A percentile compares a stretch with the other conserved stretches of the same genome.
Conservation (phyloP, 352 stramenopile genomes). For the Paralagenidium karlingii region DNA sequence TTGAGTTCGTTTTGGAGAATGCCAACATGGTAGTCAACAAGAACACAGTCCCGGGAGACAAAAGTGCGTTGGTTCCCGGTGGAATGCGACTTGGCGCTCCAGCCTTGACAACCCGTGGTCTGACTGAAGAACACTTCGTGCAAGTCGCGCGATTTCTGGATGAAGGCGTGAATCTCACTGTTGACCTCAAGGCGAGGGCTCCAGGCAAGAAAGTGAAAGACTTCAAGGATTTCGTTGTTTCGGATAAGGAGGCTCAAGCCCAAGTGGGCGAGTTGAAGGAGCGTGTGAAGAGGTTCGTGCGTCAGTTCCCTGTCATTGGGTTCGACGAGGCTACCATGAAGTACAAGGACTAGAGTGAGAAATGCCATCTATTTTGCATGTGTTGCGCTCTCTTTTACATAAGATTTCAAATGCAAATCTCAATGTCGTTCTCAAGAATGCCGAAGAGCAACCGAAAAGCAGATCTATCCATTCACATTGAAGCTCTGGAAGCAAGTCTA, state of each 20-base stretch:
- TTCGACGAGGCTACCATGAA: constrained; percentile 91
- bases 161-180: constrained; percentile 88
- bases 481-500: too few relatives aligned
- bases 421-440: too few relatives aligned
- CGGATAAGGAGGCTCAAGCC: constrained; percentile 23
- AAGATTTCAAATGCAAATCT: not conserved
- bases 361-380: not conserved
- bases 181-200: constrained; percentile 83
- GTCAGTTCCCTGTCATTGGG: constrained; percentile 93
- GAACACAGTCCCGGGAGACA: constrained; percentile 97
- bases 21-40: constrained; percentile 98
- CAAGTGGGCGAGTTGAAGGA: constrained; percentile 73
- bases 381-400: not conserved
- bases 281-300: constrained; percentile 90
- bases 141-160: constrained; percentile 94
- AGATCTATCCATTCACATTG: too few relatives aligned
- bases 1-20: constrained; percentile 94
- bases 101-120: constrained; percentile 91
- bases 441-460: too few relatives aligned
- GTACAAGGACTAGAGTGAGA: constrained; percentile 27
- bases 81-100: constrained; percentile 95
- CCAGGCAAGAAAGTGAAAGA: constrained; percentile 91
- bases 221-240: constrained; percentile 81
- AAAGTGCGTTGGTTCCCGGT: constrained; percentile 92
- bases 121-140: constrained; percentile 92